Conservation (phyloP, 345 rosid genomes). For the Iberis pinnata region DNA sequence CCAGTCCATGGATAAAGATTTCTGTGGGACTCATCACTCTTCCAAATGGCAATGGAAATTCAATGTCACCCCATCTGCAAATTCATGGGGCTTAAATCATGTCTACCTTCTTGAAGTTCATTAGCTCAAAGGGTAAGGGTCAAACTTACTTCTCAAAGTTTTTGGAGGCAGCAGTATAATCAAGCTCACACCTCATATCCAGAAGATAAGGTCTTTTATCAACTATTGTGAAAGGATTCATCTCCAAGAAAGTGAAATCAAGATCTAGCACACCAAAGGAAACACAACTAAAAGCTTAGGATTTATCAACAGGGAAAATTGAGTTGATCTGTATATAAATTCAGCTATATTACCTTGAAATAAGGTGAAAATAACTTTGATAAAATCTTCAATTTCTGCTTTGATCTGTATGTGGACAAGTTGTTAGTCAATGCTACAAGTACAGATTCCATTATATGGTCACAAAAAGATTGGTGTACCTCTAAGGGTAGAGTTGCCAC, state of each 20-base stretch:
- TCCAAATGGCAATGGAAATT: slow-evolving; percentile 93
- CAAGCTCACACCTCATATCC: slow-evolving; percentile 99
- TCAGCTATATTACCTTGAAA: slow-evolving; percentile 53
- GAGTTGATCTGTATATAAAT: not conserved
- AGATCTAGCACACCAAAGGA: slow-evolving; percentile 44
- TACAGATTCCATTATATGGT: not conserved
- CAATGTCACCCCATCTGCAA: slow-evolving; percentile 84
- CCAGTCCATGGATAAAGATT: slow-evolving; percentile 81
- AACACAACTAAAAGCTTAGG: not conserved
- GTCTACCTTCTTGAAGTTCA: not conserved
- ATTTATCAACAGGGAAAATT: not conserved
- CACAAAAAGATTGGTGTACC: slow-evolving; percentile 38
- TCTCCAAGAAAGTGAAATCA: slow-evolving; percentile 96
- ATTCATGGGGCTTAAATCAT: slow-evolving; percentile 17
- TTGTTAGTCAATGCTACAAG: not conserved
- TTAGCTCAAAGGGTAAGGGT: not conserved
- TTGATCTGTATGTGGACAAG: slow-evolving; percentile 40
- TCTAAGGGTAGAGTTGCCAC: slow-evolving; percentile 90
- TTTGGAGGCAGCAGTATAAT: slow-evolving; percentile 95
- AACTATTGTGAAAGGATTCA: slow-evolving; percentile 93
- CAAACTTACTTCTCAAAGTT: slow-evolving; percentile 79
- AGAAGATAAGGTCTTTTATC: slow-evolving; percentile 91
- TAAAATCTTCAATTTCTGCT: slow-evolving; percentile 60
- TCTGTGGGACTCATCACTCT: slow-evolving; percentile 89
- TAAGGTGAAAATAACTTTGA: slow-evolving; percentile 59